Evolutionary conservation across 2,329 filamentous ascomycete species (phyloP).

Genomic region (Orbilia javanica): DNA sequence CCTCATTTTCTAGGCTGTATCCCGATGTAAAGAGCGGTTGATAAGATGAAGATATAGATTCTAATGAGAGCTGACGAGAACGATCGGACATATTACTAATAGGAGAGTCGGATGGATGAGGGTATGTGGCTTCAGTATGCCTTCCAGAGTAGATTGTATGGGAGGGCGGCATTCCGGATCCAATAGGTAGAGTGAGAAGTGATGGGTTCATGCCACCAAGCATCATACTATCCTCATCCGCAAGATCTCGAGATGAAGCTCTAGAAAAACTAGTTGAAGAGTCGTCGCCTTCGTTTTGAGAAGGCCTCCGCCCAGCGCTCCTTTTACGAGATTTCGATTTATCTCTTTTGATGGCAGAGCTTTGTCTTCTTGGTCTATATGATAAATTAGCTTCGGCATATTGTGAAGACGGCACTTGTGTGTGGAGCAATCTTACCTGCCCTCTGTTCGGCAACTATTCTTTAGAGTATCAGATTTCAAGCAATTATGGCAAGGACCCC

Average conservation of each 20-base stretch:
- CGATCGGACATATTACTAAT: constrained; percentile 48
- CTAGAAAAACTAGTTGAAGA: constrained; percentile 51
- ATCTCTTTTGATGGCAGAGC: constrained; percentile 56
- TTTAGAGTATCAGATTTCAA: constrained; percentile 54
- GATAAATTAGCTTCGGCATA: constrained; percentile 44
- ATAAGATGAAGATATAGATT: constrained; percentile 52
- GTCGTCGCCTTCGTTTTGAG: constrained; percentile 51
- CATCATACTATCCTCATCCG: constrained; percentile 50
- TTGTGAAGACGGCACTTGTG: constrained; percentile 30
- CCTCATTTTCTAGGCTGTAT: constrained; percentile 50
- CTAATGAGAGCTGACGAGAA: constrained; percentile 50
- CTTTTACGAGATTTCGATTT: constrained; percentile 57
- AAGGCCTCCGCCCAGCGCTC: constrained; percentile 38
- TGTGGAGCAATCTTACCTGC: constrained; percentile 46
- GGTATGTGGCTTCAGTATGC: constrained; percentile 26
- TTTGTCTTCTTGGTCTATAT: constrained; percentile 51
- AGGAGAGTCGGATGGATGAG: constrained; percentile 46
- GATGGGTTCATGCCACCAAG: constrained; percentile 43
- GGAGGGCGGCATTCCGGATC: constrained; percentile 31
- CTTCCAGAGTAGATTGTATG: constrained; percentile 28
- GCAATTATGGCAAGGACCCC: constrained; percentile 57
- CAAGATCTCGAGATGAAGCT: constrained; percentile 50
- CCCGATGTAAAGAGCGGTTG: constrained; percentile 48
- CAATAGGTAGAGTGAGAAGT: constrained; percentile 42
- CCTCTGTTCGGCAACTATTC: constrained; percentile 48